Percentiles rank a stretch among this genome's conserved stretches.
Evolutionary conservation across 2,329 filamentous ascomycete genomes (phyloP).

Genomic region (Nigrospora osmanthi): DNA sequence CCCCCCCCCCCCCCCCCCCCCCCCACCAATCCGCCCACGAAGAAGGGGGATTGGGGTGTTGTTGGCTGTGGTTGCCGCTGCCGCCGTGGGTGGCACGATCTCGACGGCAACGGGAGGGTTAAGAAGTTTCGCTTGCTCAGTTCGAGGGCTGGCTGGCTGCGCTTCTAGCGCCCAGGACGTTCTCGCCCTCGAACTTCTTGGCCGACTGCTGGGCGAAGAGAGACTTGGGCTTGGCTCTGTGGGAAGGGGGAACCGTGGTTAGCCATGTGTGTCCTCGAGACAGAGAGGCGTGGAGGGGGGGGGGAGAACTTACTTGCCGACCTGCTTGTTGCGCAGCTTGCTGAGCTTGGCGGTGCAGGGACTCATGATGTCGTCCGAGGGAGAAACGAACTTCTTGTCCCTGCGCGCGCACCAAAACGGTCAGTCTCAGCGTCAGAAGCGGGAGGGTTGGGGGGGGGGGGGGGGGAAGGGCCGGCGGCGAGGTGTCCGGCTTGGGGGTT

Average conservation of each 20-base stretch:
- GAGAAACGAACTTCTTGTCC: conserved; percentile 60
- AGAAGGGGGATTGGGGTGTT: too few species aligned
- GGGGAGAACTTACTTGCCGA: conserved; percentile 56
- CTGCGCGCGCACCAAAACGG: conserved; percentile 11
- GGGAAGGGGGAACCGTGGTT: conserved; percentile 5
- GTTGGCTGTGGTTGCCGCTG: too few species aligned
- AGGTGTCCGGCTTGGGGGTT: neutral
- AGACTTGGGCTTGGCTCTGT: conserved; percentile 58
- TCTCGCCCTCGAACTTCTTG: conserved; percentile 50
- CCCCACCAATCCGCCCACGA: too few species aligned
- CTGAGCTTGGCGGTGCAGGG: conserved; percentile 78
- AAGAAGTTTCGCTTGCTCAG: too few species aligned
- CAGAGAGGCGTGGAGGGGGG: too few species aligned
- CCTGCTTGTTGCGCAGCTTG: conserved; percentile 73
- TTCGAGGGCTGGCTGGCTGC: neutral
- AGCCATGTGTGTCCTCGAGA: conserved; percentile 7
- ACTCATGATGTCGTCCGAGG: conserved; percentile 84
- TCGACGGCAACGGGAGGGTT: too few species aligned
- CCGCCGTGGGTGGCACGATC: too few species aligned
- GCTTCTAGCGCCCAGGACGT: conserved; percentile 26
- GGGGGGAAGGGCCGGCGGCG: neutral
- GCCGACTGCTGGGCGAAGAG: conserved; percentile 58
- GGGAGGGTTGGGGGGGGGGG: too few species aligned
- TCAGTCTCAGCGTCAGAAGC: neutral
- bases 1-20: too few species aligned